Evolutionary conservation across 2,329 filamentous ascomycete species (phyloP), one percentile per base, ranked within the genome.

Genomic region (Bisporella sp.): DNA sequence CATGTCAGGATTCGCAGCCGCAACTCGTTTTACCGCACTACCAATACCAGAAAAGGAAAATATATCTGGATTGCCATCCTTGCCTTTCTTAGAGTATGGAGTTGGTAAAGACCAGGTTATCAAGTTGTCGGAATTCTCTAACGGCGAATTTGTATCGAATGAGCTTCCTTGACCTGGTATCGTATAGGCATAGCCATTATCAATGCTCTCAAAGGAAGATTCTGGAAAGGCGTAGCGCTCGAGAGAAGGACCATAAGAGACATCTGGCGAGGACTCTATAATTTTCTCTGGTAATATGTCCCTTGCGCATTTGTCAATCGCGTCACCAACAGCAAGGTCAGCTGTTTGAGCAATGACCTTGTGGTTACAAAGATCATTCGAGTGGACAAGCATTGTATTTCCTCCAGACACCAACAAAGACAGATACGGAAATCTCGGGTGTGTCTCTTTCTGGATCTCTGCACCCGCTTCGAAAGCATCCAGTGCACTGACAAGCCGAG

Each of bases 381-480:
- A 95, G 61, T 85, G 79, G 40, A 96, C 80, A 21, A 99, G 81
- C 65, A 95, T 81, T 0, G 91, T 92, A 70, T 99, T 92, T 1
- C 93, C 93, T 37, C 93, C 93, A 0, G 90, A 96, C 12, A 93
- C 88, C 45, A 99, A 82, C 5, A 96, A 75, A 0, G 88, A 91
- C 33, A 96, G 73, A 66, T 96, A 96, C 1, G 93, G 92, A 59
- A 95, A 96, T 1, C 69, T 62, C 0, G 85, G 86, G 7, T 49
- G 30, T 2, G 47, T 29, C 11, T 46, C 13, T 31, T 9, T 29
- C 28, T 32, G 11, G 8, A 11, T 30, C 7, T n/a, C 12, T 12
- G 41, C 41, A 42, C 45, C 32, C 4, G 46, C 42, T 6, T 54
- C 57, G 21, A 53, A 57, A 47, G 28, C 13, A 41, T 73, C 64